These are phyloP conservation scores for Beverwykella pulmonaria DNA, from an alignment of 495 filamentous ascomycete genomes.

Conservation along the genomic window DNA sequence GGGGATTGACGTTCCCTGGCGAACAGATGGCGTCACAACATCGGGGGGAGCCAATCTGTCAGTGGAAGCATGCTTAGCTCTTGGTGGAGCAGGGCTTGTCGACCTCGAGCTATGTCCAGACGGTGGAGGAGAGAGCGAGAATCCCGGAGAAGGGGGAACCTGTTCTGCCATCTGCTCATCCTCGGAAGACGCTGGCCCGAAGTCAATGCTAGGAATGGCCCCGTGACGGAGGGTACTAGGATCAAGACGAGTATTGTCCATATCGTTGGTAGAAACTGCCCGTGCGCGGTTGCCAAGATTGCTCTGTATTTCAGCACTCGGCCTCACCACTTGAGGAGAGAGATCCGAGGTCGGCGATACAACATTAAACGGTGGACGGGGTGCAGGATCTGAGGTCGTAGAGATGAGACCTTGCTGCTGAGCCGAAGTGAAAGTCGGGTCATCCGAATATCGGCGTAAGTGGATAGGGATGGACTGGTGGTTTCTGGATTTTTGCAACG, in stretches of 20 bases:
- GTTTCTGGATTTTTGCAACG: slow-evolving; percentile 76
- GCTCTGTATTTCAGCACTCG: slow-evolving; percentile 43
- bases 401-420: slow-evolving; percentile 57
- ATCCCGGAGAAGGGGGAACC: slow-evolving; percentile 34
- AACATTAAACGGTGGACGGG: slow-evolving; percentile 40
- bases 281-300: slow-evolving; percentile 51
- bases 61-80: slow-evolving; percentile 7
- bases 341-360: slow-evolving; percentile 34
- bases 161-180: slow-evolving; percentile 19
- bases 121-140: slow-evolving; percentile 46
- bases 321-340: slow-evolving; percentile 32
- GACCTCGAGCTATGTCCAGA: slow-evolving; percentile 40
- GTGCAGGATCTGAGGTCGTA: slow-evolving; percentile 52
- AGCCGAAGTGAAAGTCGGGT: slow-evolving; percentile 51
- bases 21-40: slow-evolving; percentile 3
- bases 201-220: slow-evolving; percentile 39
- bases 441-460: slow-evolving; percentile 72
- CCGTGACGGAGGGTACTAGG: slow-evolving; percentile 20
- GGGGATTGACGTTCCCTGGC: slow-evolving; percentile 37
- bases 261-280: slow-evolving; percentile 72
- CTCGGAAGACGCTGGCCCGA: slow-evolving; percentile 32
- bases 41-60: slow-evolving; percentile 31
- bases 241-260: slow-evolving; percentile 36
- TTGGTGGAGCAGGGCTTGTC: slow-evolving; percentile 37
- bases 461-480: slow-evolving; percentile 68